phyloP scores from a whole-genome alignment of 1,139 yeast species.

The Blastobotrys capitulatus region DNA sequence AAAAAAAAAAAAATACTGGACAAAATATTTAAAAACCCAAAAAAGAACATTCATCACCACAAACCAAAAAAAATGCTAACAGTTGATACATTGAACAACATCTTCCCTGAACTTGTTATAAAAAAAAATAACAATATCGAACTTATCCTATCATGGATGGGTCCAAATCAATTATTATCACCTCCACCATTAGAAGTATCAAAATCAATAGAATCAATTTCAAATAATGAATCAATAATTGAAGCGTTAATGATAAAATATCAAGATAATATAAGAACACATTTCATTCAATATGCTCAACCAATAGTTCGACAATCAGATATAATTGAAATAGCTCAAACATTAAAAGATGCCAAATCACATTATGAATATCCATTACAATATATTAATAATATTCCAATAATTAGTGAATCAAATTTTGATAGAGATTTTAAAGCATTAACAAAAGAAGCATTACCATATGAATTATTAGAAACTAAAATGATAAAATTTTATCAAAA shows the following conservation, averaged over 20 bases:
- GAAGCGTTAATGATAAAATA: neutral
- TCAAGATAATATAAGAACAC: constrained; percentile 19
- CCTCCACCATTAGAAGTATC: constrained; percentile 14
- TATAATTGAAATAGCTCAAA: constrained; percentile 13
- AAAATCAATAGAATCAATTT: constrained; percentile 13
- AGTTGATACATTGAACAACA: constrained; percentile 4
- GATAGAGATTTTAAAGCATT: constrained; percentile 19
- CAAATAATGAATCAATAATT: neutral
- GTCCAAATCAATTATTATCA: constrained; percentile 17
- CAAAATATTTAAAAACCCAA: too few relatives aligned
- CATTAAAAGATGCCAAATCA: constrained; percentile 19
- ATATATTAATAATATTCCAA: constrained; percentile 7
- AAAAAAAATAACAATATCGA: constrained; percentile 1
- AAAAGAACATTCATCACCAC: too few relatives aligned
- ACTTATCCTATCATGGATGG: constrained; percentile 19
- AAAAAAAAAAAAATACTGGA: too few relatives aligned
- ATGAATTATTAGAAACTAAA: constrained; percentile 12
- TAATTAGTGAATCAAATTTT: constrained; percentile 5
- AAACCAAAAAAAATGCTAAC: constrained; percentile 5
- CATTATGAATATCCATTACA: constrained; percentile 24
- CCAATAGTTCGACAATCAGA: constrained; percentile 15
- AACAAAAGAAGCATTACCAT: constrained; percentile 18
- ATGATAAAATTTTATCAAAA: constrained; percentile 11
- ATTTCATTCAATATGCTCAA: constrained; percentile 20
- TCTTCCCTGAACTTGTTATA: constrained; percentile 3